A percentile compares a stretch with the other conserved stretches of the same genome.
These are phyloP conservation scores for Rhizoclosmatium sp. DNA, from an alignment of 192 early-diverging fungal genomes.

Conservation along the genomic window DNA sequence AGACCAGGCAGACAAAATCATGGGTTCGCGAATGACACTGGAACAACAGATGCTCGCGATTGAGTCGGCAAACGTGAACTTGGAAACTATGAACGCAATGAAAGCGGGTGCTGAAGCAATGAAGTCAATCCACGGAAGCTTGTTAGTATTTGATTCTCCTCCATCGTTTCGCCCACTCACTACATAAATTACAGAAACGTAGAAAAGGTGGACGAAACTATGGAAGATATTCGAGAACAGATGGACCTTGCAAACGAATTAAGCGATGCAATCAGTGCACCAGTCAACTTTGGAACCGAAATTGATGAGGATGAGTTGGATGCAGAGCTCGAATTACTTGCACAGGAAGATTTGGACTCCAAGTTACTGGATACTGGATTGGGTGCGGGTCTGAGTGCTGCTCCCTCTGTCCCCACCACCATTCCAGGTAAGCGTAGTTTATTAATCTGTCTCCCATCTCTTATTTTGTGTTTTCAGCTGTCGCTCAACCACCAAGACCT, in stretches of 20 bases:
- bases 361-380: conserved; percentile 78
- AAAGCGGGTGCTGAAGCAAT: conserved; percentile 89
- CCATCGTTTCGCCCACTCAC: not conserved
- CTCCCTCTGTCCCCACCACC: conserved; percentile 64
- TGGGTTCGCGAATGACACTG: conserved; percentile 86
- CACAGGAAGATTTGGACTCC: conserved; percentile 91
- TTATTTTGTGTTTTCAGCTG: conserved; percentile 39
- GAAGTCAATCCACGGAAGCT: conserved; percentile 88
- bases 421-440: conserved; percentile 63
- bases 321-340: conserved; percentile 89
- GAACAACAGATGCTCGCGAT: conserved; percentile 96
- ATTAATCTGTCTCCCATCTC: not conserved
- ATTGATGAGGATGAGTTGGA: conserved; percentile 94
- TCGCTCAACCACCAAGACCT: conserved; percentile 58
- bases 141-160: conserved; percentile 59
- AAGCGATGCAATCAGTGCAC: conserved; percentile 90
- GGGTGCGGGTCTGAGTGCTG: conserved; percentile 40
- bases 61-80: conserved; percentile 94
- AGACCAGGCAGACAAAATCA: conserved; percentile 85
- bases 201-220: conserved; percentile 92
- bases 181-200: conserved; percentile 68
- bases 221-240: conserved; percentile 98
- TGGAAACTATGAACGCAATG: conserved; percentile 96
- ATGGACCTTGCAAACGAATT: conserved; percentile 97
- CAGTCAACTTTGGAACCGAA: conserved; percentile 85